These are phyloP conservation scores for Fonsecaea monophora DNA, from an alignment of 2,329 filamentous ascomycete genomes.

Conservation along the genomic window DNA sequence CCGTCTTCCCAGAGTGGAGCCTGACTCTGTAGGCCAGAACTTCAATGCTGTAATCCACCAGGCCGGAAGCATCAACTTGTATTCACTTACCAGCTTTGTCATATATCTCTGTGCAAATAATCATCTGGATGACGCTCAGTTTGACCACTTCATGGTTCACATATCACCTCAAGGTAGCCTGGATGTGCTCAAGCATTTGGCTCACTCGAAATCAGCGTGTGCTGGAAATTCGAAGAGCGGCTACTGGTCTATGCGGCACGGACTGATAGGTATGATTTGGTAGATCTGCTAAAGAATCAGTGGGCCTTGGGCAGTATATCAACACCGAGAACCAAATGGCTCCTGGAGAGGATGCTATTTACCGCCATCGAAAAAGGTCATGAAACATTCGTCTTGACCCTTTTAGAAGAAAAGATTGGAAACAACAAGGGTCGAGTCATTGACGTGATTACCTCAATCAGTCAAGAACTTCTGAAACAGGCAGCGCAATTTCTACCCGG, in stretches of 20 bases:
- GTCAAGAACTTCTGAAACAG: no score
- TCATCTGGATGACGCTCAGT: not conserved
- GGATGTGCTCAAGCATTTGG: not conserved
- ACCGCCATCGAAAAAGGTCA: no score
- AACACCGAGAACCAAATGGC: no score
- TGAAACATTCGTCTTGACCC: no score
- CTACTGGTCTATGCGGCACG: conserved; percentile 3
- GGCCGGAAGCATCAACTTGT: not conserved
- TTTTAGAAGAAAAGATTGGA: no score
- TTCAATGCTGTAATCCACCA: not conserved
- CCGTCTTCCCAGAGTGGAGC: not conserved
- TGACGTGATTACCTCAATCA: no score
- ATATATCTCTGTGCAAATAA: conserved; percentile 13
- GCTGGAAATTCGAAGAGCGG: not conserved
- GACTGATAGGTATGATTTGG: not conserved
- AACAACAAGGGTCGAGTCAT: no score
- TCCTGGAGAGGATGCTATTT: no score
- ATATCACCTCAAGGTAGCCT: not conserved
- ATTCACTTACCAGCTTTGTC: not conserved
- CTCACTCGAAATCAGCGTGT: not conserved
- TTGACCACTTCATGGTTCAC: not conserved
- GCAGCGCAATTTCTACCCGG: no score
- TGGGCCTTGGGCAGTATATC: no score
- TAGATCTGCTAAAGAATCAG: not conserved
- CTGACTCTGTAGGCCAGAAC: not conserved